phyloP scores from a whole-genome alignment of 805 yeast species.

The Kuraishia capsulata region DNA sequence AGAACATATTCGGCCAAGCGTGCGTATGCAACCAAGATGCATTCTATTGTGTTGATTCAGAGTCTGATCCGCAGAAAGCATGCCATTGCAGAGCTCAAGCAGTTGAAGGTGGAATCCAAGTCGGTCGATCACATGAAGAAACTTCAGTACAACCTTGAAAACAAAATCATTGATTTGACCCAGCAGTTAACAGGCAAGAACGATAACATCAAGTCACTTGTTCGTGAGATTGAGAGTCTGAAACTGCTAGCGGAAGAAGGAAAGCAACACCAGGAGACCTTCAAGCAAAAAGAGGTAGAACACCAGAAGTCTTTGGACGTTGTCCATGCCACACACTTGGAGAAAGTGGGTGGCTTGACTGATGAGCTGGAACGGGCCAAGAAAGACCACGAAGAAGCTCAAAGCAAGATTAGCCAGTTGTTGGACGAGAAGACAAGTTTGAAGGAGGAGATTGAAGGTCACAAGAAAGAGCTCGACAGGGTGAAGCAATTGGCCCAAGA shows the following conservation, averaged over 20 bases:
- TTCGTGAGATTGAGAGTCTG: conserved; percentile 48
- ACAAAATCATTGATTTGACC: conserved; percentile 94
- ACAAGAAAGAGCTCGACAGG: conserved; percentile 49
- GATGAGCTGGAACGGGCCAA: conserved; percentile 47
- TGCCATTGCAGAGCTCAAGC: conserved; percentile 58
- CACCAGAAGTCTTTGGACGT: conserved; percentile 35
- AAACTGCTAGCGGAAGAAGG: conserved; percentile 46
- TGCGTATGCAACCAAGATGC: conserved; percentile 32
- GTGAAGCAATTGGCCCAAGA: conserved; percentile 52
- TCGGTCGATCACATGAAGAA: conserved; percentile 86
- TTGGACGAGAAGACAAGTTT: conserved; percentile 52
- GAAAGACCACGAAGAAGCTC: conserved; percentile 48
- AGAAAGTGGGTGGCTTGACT: conserved; percentile 39
- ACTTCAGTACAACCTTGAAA: conserved; percentile 87
- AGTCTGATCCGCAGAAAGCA: conserved; percentile 65
- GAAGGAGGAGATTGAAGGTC: conserved; percentile 52
- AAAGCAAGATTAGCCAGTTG: conserved; percentile 48
- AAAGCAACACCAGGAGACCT: conserved; percentile 38
- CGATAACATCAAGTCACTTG: conserved; percentile 70
- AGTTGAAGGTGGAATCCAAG: conserved; percentile 78
- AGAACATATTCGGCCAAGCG: conserved; percentile 62
- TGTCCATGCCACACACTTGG: conserved; percentile 37
- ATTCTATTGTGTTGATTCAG: conserved; percentile 65
- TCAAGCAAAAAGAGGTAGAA: conserved; percentile 47
- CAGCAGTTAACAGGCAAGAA: conserved; percentile 73